Conservation (phyloP, 2,329 filamentous ascomycete species). For the Rasamsonia emersonii region DNA sequence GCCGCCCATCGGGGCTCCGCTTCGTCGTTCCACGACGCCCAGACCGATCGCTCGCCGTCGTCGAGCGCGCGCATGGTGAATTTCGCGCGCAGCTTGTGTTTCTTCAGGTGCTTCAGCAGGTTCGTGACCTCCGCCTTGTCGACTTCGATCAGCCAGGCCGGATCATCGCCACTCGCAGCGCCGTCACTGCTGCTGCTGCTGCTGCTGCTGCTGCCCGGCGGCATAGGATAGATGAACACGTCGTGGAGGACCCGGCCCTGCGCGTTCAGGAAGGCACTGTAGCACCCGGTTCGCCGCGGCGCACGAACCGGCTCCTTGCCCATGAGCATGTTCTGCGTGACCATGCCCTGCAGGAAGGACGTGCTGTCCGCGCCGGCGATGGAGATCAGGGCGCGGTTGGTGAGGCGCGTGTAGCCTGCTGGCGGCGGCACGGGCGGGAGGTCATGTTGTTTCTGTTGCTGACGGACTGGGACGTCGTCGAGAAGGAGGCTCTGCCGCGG, state of each 20-base stretch:
- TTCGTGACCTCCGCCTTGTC: constrained; percentile 57
- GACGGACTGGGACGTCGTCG: constrained; percentile 14
- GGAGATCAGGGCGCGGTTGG: constrained; percentile 70
- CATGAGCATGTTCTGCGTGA: constrained; percentile 62
- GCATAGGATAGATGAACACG: constrained; percentile 73
- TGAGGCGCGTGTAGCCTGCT: constrained; percentile 46
- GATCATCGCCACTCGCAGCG: constrained; percentile 14
- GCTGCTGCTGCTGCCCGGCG: constrained; percentile 9
- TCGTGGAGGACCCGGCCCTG: constrained; percentile 79
- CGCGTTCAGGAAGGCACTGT: constrained; percentile 78
- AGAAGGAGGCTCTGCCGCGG: constrained; percentile 19
- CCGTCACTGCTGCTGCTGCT: constrained; percentile 17
- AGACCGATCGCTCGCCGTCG: constrained; percentile 57
- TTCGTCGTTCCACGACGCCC: constrained; percentile 63
- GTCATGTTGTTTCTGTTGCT: constrained; percentile 12
- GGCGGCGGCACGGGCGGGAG: constrained; percentile 28
- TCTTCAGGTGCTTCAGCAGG: constrained; percentile 64
- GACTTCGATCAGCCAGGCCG: constrained; percentile 69
- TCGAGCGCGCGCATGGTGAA: constrained; percentile 60
- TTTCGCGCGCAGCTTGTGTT: constrained; percentile 79
- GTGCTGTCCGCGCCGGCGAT: constrained; percentile 70
- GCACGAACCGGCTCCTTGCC: constrained; percentile 29
- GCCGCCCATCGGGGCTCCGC: constrained; percentile 27
- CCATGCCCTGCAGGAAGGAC: constrained; percentile 79
- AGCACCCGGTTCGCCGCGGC: constrained; percentile 49